Conservation (phyloP, 2,329 filamentous ascomycete species). For the Colletotrichum sp. region DNA sequence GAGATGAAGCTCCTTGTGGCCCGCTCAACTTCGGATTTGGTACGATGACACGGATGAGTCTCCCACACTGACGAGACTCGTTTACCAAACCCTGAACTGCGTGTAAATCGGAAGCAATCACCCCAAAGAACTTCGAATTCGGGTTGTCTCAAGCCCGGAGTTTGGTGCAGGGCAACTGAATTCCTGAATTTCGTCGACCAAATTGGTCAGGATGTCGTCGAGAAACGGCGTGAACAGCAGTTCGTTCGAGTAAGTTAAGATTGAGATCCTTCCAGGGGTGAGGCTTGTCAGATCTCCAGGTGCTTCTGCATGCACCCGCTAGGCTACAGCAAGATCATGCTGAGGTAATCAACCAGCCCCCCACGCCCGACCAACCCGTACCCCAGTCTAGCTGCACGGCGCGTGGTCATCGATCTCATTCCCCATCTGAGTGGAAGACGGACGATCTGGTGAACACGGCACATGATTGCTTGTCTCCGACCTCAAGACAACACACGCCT, state of each 20-base stretch:
- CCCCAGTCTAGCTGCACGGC: constrained; percentile 5
- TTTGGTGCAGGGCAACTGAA: neutral
- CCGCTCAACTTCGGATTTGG: neutral
- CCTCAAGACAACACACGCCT: neutral
- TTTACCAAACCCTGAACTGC: neutral
- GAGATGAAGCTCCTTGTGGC: neutral
- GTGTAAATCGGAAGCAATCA: neutral
- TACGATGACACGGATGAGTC: neutral
- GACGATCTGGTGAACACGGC: constrained; percentile 7
- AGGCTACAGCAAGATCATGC: neutral
- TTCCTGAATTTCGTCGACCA: neutral
- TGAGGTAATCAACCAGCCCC: neutral
- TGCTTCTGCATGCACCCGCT: neutral
- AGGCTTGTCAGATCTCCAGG: neutral
- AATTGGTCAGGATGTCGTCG: neutral
- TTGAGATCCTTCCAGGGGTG: neutral
- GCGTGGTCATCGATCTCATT: constrained; percentile 13
- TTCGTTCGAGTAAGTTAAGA: neutral
- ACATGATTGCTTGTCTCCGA: constrained; percentile 16
- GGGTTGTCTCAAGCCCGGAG: neutral
- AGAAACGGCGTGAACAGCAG: neutral
- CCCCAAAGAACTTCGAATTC: neutral
- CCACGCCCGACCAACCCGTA: neutral
- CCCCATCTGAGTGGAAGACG: constrained; percentile 13
- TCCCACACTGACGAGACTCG: neutral